Conservation (phyloP, 371 early-diverging fungal species). For the Dichotomocladium elegans region DNA sequence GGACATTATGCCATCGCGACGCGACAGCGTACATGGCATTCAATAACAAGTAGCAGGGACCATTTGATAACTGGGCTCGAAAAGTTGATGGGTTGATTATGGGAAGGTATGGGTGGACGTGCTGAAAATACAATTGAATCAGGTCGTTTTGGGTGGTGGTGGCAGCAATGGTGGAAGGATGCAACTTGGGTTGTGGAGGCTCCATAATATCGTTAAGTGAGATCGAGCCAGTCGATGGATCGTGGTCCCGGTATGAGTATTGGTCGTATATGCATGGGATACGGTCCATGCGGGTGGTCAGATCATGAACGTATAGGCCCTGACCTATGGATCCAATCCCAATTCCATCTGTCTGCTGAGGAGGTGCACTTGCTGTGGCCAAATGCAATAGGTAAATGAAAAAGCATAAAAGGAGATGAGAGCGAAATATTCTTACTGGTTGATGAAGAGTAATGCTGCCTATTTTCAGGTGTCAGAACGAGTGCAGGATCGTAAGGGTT, state of each 20-base stretch:
- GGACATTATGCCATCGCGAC: constrained; percentile 22
- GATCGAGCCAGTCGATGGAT: background rate
- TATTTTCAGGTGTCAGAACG: background rate
- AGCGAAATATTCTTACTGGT: background rate
- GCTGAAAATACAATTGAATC: constrained; percentile 39
- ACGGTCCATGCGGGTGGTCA: constrained; percentile 13
- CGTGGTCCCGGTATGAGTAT: background rate
- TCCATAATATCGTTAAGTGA: background rate
- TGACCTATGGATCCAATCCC: constrained; percentile 18
- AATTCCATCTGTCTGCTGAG: constrained; percentile 5
- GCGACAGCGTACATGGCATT: constrained; percentile 57
- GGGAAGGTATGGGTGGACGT: constrained; percentile 57
- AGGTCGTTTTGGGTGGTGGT: constrained; percentile 13
- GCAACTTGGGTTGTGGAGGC: constrained; percentile 5
- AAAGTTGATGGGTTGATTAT: constrained; percentile 45
- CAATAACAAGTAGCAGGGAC: constrained; percentile 47
- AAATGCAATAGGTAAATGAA: background rate
- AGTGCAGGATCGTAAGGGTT: background rate
- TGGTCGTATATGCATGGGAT: constrained; percentile 16
- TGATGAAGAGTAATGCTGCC: background rate
- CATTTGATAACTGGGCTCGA: constrained; percentile 24
- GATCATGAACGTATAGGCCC: constrained; percentile 21
- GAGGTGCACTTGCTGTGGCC: background rate
- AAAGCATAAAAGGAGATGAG: background rate
- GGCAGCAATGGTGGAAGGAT: constrained; percentile 1